These are phyloP conservation scores for Sclerotinia minor DNA, from an alignment of 2,329 filamentous ascomycete species.

Conservation along the genomic window DNA sequence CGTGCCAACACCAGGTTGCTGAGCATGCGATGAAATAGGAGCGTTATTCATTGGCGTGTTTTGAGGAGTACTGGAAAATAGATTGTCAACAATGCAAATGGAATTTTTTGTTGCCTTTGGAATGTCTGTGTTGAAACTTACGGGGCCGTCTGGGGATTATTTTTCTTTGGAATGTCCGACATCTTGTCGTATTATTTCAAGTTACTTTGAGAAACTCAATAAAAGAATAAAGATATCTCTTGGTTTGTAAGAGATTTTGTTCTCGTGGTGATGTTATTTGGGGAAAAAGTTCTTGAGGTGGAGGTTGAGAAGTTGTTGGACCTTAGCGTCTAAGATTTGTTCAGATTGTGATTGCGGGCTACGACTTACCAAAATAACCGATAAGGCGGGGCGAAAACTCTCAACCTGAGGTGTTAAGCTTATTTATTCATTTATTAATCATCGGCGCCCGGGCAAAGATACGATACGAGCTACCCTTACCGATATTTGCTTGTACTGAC, in stretches of 20 bases:
- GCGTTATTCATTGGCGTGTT: conserved; percentile 96
- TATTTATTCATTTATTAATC: neutral
- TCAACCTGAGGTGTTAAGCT: conserved; percentile 20
- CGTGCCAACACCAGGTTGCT: conserved; percentile 89
- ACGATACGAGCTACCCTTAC: neutral
- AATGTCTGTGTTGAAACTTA: conserved; percentile 47
- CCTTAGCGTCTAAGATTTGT: conserved; percentile 25
- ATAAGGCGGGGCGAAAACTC: conserved; percentile 26
- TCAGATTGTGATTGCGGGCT: conserved; percentile 25
- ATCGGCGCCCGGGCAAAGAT: neutral
- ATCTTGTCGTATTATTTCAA: conserved; percentile 44
- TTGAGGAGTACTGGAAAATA: conserved; percentile 78
- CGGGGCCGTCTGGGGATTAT: conserved; percentile 59
- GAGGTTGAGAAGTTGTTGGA: conserved; percentile 27
- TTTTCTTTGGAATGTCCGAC: conserved; percentile 66
- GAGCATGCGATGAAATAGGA: conserved; percentile 94
- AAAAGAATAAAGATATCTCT: conserved; percentile 16
- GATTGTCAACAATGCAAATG: conserved; percentile 7
- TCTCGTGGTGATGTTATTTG: conserved; percentile 24
- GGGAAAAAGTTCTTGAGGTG: conserved; percentile 25
- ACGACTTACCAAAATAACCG: conserved; percentile 22
- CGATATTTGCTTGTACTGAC: neutral
- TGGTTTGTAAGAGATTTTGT: conserved; percentile 22
- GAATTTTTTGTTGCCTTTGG: conserved; percentile 14
- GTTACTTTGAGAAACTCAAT: conserved; percentile 7